phyloP scores from a whole-genome alignment of 495 filamentous ascomycete genomes.

The Trichoderma orchidacearum region DNA sequence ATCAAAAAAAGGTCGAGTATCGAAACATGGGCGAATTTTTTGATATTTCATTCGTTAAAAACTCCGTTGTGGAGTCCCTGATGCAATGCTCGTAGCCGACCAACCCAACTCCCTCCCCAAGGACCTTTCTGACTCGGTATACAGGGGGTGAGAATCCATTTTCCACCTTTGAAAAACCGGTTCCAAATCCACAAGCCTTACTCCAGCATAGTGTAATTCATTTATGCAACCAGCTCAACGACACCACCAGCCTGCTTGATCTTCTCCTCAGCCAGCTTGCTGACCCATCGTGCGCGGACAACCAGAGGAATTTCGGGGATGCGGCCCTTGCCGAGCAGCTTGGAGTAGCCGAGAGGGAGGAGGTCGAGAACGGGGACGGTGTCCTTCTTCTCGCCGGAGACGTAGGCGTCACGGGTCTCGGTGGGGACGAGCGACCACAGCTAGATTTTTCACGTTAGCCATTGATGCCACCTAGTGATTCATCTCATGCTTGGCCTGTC shows the following conservation, averaged over 20 bases:
- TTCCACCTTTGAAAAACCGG: background rate
- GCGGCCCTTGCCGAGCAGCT: constrained; percentile 86
- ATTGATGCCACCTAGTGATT: constrained; percentile 33
- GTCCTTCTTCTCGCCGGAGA: constrained; percentile 57
- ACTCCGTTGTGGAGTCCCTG: constrained; percentile 7
- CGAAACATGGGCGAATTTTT: background rate
- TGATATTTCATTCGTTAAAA: constrained; percentile 6
- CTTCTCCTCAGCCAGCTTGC: constrained; percentile 81
- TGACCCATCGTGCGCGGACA: constrained; percentile 79
- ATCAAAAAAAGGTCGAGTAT: background rate
- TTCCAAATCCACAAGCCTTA: constrained; percentile 2
- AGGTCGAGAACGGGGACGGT: constrained; percentile 88
- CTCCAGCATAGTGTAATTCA: background rate
- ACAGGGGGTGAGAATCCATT: background rate
- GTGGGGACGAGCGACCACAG: constrained; percentile 72
- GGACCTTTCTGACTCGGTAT: constrained; percentile 1
- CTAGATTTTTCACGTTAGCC: constrained; percentile 22
- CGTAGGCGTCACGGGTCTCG: constrained; percentile 74
- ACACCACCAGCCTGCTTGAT: constrained; percentile 89
- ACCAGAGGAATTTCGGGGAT: constrained; percentile 75
- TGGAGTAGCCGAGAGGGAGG: constrained; percentile 80
- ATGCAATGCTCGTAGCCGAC: constrained; percentile 7
- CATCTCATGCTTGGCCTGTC: constrained; percentile 4
- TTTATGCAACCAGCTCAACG: constrained; percentile 82
- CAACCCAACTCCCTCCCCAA: constrained; percentile 1